Conservation (phyloP, 2,329 filamentous ascomycete genomes). For the Monosporascus sp. region DNA sequence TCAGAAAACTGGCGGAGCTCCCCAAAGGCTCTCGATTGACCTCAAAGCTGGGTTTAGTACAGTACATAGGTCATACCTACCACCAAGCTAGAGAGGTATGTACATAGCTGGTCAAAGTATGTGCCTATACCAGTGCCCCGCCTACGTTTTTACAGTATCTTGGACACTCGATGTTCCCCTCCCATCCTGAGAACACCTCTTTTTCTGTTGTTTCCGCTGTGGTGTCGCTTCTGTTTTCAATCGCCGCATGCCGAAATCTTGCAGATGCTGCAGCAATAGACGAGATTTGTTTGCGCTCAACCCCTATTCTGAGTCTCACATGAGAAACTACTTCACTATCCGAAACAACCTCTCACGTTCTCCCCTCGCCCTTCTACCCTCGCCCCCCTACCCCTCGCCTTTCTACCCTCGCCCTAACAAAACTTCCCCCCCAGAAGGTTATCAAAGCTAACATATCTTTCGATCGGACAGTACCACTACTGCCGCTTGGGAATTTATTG, state of each 20-base stretch:
- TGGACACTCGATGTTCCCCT: not conserved
- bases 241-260: slow-evolving; percentile 19
- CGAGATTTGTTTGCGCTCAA: slow-evolving; percentile 15
- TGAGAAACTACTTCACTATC: not conserved
- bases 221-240: slow-evolving; percentile 20
- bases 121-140: not conserved
- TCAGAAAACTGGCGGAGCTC: not conserved
- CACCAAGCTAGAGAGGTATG: not conserved
- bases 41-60: not conserved
- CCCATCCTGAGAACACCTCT: slow-evolving; percentile 1
- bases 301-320: not conserved
- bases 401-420: not conserved
- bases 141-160: not conserved
- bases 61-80: not conserved
- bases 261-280: slow-evolving; percentile 19
- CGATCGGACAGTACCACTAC: not conserved
- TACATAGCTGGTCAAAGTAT: not conserved
- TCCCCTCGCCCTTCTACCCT: not conserved
- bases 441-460: slow-evolving; percentile 24
- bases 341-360: not conserved
- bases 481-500: not conserved
- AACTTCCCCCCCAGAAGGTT: slow-evolving; percentile 10
- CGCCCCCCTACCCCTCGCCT: not conserved
- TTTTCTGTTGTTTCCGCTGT: slow-evolving; percentile 13
- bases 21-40: not conserved